phyloP scores from a whole-genome alignment of 306 rosid species.

The Acacia crassicarpa region DNA sequence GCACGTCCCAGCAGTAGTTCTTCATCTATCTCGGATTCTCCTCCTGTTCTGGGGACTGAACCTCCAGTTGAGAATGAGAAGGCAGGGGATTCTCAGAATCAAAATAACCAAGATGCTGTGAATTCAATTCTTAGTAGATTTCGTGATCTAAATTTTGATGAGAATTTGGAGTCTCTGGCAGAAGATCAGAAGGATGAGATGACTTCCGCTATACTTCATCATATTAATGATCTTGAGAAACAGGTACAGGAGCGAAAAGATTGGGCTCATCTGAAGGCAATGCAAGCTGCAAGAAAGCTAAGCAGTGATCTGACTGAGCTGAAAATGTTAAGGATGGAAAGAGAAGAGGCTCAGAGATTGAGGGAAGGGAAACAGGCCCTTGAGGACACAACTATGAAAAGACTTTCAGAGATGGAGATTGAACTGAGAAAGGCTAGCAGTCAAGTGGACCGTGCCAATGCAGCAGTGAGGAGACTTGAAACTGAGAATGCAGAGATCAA shows the following conservation, averaged over 20 bases:
- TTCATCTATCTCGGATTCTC: slow-evolving; percentile 34
- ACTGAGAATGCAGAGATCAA: slow-evolving; percentile 82
- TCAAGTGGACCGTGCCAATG: slow-evolving; percentile 83
- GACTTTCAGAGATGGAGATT: slow-evolving; percentile 75
- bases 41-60: slow-evolving; percentile 37
- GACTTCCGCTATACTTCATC: slow-evolving; percentile 54
- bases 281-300: slow-evolving; percentile 84
- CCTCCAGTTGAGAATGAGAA: slow-evolving; percentile 36
- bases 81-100: slow-evolving; percentile 41
- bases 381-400: slow-evolving; percentile 73
- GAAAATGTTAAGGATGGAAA: slow-evolving; percentile 68
- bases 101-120: slow-evolving; percentile 54
- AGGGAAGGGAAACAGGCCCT: slow-evolving; percentile 65
- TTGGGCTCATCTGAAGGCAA: slow-evolving; percentile 84
- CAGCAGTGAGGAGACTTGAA: slow-evolving; percentile 64
- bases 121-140: slow-evolving; percentile 65
- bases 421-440: slow-evolving; percentile 69
- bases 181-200: slow-evolving; percentile 74
- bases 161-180: slow-evolving; percentile 50
- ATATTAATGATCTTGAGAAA: slow-evolving; percentile 68
- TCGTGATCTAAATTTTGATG: slow-evolving; percentile 62
- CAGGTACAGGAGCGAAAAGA: slow-evolving; percentile 76
- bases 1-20: slow-evolving; percentile 13
- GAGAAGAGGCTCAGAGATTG: slow-evolving; percentile 69
- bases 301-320: slow-evolving; percentile 71